Percentiles rank a stretch among this genome's conserved stretches.
Conservation (phyloP, 768 basidiomycete species). For the Pholiota conissans region DNA sequence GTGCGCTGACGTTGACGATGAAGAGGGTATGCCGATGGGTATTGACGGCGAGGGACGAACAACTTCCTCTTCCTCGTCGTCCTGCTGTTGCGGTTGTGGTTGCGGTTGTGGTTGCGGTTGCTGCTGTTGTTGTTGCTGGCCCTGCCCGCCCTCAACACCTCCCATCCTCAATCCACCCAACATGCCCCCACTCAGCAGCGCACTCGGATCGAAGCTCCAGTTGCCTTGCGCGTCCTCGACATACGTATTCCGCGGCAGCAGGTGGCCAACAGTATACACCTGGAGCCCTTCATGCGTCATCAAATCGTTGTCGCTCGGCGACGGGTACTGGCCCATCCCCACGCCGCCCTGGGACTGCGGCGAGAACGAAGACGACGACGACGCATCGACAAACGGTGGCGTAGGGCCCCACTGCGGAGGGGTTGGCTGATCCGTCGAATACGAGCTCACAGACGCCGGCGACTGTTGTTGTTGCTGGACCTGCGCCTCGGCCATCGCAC, state of each 20-base stretch:
- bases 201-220: conserved; percentile 55
- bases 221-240: conserved; percentile 49
- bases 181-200: conserved; percentile 28
- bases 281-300: conserved; percentile 66
- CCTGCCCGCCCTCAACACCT: not conserved
- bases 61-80: conserved; percentile 31
- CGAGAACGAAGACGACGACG: not conserved
- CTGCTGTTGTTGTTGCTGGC: not conserved
- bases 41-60: conserved; percentile 36
- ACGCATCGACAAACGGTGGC: not conserved
- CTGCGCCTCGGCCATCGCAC: not conserved
- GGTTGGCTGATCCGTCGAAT: not conserved
- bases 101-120: not conserved
- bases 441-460: not conserved
- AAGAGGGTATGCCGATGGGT: not conserved
- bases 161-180: conserved; percentile 16
- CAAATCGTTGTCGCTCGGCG: conserved; percentile 12
- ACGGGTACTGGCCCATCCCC: not conserved
- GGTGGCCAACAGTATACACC: conserved; percentile 79
- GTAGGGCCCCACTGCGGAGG: not conserved
- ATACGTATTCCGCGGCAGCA: conserved; percentile 54
- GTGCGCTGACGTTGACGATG: conserved; percentile 8
- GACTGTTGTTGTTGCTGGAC: conserved; percentile 3
- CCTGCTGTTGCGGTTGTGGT: not conserved
- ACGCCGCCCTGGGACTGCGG: not conserved